Conservation (phyloP, 192 early-diverging fungal genomes). For the Glomus cerebriforme region DNA sequence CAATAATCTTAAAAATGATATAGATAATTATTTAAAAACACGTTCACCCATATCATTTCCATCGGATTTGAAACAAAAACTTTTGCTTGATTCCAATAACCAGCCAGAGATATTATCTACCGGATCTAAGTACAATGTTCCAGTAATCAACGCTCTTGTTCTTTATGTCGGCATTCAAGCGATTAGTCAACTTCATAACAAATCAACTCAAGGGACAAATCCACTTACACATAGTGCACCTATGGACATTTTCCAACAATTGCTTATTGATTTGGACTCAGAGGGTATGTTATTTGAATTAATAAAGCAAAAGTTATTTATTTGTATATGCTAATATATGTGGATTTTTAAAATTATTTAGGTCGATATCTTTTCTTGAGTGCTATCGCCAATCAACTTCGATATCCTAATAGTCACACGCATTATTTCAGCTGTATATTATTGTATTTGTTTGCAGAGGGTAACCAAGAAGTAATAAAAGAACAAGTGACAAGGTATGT, state of each 20-base stretch:
- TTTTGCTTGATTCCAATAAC: conserved; percentile 46
- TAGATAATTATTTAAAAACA: conserved; percentile 73
- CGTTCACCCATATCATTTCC: conserved; percentile 63
- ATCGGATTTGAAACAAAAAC: conserved; percentile 52
- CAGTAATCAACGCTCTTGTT: conserved; percentile 85
- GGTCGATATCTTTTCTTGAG: conserved; percentile 87
- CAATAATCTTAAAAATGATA: conserved; percentile 66
- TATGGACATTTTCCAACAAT: conserved; percentile 82
- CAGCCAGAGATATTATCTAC: conserved; percentile 40
- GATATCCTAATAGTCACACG: conserved; percentile 97
- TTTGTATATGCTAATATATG: conserved; percentile 3
- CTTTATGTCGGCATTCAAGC: conserved; percentile 84
- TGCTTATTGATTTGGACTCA: conserved; percentile 74
- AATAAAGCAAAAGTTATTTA: conserved; percentile 22
- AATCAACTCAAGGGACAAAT: conserved; percentile 36
- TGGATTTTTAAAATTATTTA: neutral
- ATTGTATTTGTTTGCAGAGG: conserved; percentile 83
- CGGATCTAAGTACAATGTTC: conserved; percentile 70
- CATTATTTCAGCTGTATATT: conserved; percentile 90
- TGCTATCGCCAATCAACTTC: conserved; percentile 94
- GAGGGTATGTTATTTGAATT: conserved; percentile 54
- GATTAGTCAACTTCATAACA: conserved; percentile 54
- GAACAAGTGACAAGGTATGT: conserved; percentile 88
- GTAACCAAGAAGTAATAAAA: conserved; percentile 76
- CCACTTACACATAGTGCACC: conserved; percentile 64